These are phyloP conservation scores for Vitis hybrid DNA, from an alignment of 177 flowering plant species.

Conservation along the genomic window DNA sequence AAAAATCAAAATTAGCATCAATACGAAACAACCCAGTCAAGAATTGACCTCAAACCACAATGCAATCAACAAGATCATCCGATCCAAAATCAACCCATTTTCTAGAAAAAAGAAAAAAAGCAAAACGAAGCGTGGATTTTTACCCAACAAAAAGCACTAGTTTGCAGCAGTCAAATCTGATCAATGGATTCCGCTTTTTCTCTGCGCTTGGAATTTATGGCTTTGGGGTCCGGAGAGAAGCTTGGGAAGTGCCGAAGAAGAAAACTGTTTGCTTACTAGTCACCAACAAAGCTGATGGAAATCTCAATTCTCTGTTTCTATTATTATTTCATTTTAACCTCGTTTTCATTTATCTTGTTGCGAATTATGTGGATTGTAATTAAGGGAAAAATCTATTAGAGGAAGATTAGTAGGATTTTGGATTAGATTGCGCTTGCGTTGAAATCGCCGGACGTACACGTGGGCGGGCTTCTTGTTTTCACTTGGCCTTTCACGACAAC, in stretches of 20 bases:
- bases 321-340: not conserved
- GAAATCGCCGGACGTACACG: conserved; percentile 9
- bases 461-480: not conserved
- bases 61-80: no score
- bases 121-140: no score
- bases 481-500: no score
- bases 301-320: conserved; percentile 1
- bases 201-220: not conserved
- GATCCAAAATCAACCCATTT: no score
- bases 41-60: no score
- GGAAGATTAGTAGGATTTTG: conserved; percentile 19
- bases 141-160: no score
- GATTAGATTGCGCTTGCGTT: conserved; percentile 24
- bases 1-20: not conserved
- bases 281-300: conserved; percentile 20
- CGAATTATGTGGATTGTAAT: not conserved
- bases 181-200: not conserved
- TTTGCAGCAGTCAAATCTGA: no score
- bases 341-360: not conserved
- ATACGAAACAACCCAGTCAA: no score
- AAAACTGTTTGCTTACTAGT: not conserved
- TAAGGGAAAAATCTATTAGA: not conserved
- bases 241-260: conserved; percentile 15
- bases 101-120: no score
- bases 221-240: conserved; percentile 10